Evolutionary conservation across 192 early-diverging fungal genomes (phyloP).

Genomic region (Spinellus fusiger): DNA sequence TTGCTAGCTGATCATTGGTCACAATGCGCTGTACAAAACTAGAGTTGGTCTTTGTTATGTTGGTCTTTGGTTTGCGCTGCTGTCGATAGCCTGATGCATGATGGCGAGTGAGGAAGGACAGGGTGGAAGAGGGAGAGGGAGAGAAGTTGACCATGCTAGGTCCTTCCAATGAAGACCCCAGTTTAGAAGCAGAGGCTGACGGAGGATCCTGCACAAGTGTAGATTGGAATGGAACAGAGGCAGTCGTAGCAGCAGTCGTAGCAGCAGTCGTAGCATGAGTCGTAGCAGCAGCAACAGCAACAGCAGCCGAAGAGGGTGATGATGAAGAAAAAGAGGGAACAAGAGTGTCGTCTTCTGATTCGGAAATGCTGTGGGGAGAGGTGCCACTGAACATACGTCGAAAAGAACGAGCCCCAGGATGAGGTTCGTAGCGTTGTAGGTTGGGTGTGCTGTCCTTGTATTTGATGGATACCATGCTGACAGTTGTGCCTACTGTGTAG

Average conservation of each 20-base stretch:
- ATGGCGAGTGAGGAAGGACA: slow-evolving; percentile 13
- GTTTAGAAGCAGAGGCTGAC: background rate
- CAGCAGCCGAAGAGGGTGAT: too few species aligned
- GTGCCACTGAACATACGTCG: slow-evolving; percentile 15
- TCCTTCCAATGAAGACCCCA: slow-evolving; percentile 4
- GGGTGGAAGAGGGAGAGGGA: slow-evolving; percentile 21
- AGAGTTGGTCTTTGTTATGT: slow-evolving; percentile 69
- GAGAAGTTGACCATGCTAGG: background rate
- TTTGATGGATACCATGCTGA: slow-evolving; percentile 49
- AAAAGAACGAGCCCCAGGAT: slow-evolving; percentile 21
- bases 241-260: too few species aligned
- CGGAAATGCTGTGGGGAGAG: background rate
- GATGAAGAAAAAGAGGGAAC: slow-evolving; percentile 1
- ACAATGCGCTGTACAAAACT: slow-evolving; percentile 65
- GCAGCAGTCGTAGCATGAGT: too few species aligned
- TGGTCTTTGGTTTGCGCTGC: slow-evolving; percentile 48
- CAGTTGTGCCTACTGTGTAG: slow-evolving; percentile 42
- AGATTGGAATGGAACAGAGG: background rate
- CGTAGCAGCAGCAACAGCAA: too few species aligned
- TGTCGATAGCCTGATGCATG: slow-evolving; percentile 8
- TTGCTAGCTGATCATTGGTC: slow-evolving; percentile 65
- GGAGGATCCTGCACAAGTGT: background rate
- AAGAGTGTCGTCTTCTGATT: slow-evolving; percentile 18
- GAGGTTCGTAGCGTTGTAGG: slow-evolving; percentile 19
- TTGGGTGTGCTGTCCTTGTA: slow-evolving; percentile 44